A percentile compares a stretch with the other conserved stretches of the same genome.
Evolutionary conservation across 1,139 yeast species (phyloP).

Genomic region (Citeromyces hawaiiensis): DNA sequence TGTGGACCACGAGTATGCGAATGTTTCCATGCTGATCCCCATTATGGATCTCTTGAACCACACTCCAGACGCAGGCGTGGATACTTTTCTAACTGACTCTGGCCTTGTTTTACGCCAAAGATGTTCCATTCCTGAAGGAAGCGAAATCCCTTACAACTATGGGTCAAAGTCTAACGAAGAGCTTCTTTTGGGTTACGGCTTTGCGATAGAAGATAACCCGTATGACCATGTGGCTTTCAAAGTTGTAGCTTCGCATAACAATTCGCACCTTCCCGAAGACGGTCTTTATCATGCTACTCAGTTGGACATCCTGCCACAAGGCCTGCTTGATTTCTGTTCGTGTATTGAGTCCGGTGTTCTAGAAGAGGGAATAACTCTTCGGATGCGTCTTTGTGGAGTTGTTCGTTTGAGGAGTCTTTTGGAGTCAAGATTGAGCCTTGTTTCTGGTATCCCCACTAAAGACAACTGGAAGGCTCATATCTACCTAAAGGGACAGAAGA

Average conservation of each 20-base stretch:
- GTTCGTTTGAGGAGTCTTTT: background rate
- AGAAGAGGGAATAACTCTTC: background rate
- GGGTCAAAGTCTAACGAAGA: constrained; percentile 85
- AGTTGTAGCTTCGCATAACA: constrained; percentile 23
- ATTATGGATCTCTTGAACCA: constrained; percentile 72
- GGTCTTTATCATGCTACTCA: background rate
- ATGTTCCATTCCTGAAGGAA: constrained; percentile 10
- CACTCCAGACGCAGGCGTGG: constrained; percentile 42
- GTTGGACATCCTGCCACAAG: background rate
- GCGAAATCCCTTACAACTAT: constrained; percentile 63
- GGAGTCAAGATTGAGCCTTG: background rate
- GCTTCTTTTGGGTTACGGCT: constrained; percentile 52
- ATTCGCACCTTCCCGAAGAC: background rate
- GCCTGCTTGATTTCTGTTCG: background rate
- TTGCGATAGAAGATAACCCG: constrained; percentile 44
- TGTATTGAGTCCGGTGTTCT: background rate
- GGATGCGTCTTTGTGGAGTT: background rate
- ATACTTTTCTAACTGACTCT: constrained; percentile 15
- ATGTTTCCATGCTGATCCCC: constrained; percentile 63
- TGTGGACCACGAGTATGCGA: constrained; percentile 9
- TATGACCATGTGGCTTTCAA: constrained; percentile 55
- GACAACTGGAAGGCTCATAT: constrained; percentile 19
- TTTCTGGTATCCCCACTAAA: background rate
- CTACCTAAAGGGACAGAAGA: constrained; percentile 31
- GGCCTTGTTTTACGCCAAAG: constrained; percentile 23